These are phyloP conservation scores for Trichoderma atroviride DNA, from an alignment of 2,329 filamentous ascomycete genomes.

Conservation along the genomic window DNA sequence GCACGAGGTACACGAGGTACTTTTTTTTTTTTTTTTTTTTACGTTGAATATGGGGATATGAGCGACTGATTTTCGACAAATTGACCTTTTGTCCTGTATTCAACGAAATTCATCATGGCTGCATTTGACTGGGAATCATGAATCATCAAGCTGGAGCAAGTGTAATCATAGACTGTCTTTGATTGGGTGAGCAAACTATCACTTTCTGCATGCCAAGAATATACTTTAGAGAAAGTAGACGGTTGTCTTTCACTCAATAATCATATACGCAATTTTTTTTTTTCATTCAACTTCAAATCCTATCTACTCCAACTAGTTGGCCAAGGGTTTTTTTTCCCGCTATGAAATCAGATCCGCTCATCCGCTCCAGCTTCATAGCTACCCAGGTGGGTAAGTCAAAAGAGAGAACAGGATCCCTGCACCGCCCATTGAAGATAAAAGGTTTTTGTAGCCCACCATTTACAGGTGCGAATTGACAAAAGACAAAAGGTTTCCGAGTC, in stretches of 20 bases:
- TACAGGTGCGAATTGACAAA: conserved; percentile 33
- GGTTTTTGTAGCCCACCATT: not conserved
- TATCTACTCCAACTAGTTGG: conserved; percentile 15
- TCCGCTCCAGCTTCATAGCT: not conserved
- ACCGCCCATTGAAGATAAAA: not conserved
- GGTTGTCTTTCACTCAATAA: not conserved
- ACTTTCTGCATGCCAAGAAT: not conserved
- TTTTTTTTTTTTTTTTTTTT: too few species aligned
- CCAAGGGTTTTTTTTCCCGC: not conserved
- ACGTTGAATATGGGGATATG: not conserved
- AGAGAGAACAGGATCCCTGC: not conserved
- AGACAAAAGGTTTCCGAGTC: conserved; percentile 33
- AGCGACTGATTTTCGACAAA: not conserved
- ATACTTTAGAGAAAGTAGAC: not conserved
- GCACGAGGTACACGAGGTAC: not conserved
- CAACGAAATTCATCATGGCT: not conserved
- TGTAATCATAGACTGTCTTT: not conserved
- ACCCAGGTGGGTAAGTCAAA: not conserved
- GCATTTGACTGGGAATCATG: not conserved
- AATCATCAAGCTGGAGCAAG: not conserved
- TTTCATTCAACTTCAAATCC: conserved; percentile 1
- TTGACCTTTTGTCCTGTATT: not conserved
- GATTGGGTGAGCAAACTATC: not conserved
- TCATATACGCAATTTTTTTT: not conserved
- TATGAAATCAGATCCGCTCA: not conserved